Conservation (phyloP, 148 eudicot species). For the Vaccinium darrowii region DNA sequence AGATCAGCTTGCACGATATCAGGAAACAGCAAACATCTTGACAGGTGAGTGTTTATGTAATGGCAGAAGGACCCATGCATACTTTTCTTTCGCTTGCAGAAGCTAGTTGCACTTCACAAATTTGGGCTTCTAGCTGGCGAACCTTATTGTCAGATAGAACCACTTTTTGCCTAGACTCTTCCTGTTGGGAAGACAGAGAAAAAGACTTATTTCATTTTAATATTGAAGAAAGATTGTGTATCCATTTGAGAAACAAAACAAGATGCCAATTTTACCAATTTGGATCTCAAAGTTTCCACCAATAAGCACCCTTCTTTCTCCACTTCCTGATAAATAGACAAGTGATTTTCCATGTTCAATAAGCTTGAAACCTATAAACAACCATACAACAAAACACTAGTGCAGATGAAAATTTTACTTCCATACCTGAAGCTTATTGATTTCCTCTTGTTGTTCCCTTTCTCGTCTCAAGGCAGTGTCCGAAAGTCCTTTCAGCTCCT, state of each 20-base stretch:
- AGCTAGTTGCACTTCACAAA: conserved; percentile 55
- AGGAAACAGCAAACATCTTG: conserved; percentile 2
- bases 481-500: conserved; percentile 70
- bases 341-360: conserved; percentile 8
- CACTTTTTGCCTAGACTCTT: conserved; percentile 77
- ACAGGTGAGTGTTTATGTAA: not conserved
- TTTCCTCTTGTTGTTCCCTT: conserved; percentile 82
- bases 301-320: conserved; percentile 71
- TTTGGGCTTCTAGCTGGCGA: conserved; percentile 77
- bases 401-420: not conserved
- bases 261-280: conserved; percentile 51
- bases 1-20: conserved; percentile 13
- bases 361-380: not conserved
- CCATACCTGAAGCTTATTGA: conserved; percentile 89
- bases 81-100: conserved; percentile 53
- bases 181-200: conserved; percentile 43
- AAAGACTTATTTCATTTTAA: not conserved
- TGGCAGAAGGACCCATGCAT: conserved; percentile 8
- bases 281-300: conserved; percentile 74
- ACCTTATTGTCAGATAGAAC: conserved; percentile 74
- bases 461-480: conserved; percentile 66
- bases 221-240: not conserved
- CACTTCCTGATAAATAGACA: conserved; percentile 54
- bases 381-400: not conserved
- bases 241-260: not conserved